A percentile compares a stretch with the other conserved stretches of the same genome.
phyloP scores from a whole-genome alignment of 2,329 filamentous ascomycete genomes.

The Colletotrichum musae region DNA sequence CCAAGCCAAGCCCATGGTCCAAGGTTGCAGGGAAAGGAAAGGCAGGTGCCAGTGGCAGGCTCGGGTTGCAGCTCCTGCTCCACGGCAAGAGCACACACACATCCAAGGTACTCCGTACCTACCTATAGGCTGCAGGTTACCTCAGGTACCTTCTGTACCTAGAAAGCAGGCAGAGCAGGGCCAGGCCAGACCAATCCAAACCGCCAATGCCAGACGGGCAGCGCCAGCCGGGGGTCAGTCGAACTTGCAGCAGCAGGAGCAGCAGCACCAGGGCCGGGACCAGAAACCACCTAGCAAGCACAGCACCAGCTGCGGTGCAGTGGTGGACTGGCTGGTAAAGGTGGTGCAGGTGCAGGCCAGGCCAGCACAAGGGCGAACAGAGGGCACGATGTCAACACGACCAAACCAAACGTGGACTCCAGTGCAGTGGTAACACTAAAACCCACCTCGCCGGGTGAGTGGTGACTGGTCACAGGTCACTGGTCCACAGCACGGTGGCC shows the following conservation, averaged over 20 bases:
- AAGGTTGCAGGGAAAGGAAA: neutral
- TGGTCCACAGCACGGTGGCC: slow-evolving; percentile 31
- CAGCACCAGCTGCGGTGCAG: no score
- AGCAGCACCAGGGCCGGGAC: neutral
- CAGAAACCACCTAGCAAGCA: no score
- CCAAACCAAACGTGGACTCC: slow-evolving; percentile 35
- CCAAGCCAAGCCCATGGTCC: slow-evolving; percentile 10
- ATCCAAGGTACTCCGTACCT: neutral
- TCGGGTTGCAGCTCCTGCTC: slow-evolving; percentile 24
- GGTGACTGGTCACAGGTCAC: slow-evolving; percentile 31
- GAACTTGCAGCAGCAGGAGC: neutral
- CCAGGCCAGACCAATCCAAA: slow-evolving; percentile 18
- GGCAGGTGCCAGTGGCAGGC: slow-evolving; percentile 21
- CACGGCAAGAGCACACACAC: neutral
- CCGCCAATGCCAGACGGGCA: slow-evolving; percentile 9
- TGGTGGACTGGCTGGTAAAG: neutral
- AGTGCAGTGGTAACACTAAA: slow-evolving; percentile 39
- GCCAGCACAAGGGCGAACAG: neutral
- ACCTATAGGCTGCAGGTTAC: neutral
- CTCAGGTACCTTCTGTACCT: no score
- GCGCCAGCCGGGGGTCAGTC: neutral
- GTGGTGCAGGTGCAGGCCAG: neutral
- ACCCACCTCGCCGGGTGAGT: slow-evolving; percentile 36
- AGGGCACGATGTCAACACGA: neutral
- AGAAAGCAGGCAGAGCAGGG: neutral